Evolutionary conservation across 202 grass and related monocot genomes (phyloP), one percentile per base, ranked within the genome.

Genomic region (Alloteropsis angusta): DNA sequence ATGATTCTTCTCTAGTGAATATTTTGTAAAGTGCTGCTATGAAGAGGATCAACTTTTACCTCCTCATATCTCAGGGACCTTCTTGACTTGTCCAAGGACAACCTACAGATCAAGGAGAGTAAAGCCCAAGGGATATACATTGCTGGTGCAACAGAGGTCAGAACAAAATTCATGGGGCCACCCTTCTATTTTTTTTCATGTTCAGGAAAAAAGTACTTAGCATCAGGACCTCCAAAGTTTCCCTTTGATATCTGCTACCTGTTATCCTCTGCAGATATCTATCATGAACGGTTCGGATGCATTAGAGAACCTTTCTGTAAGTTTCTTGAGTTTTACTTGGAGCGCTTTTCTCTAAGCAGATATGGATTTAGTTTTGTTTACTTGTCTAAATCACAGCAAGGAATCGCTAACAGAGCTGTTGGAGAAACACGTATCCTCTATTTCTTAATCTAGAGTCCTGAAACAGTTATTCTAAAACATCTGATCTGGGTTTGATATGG

Each of bases 11-110:
- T 47, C 10, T 68, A 21, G 10, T 72, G 23, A 80, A 58, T 69
- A 2, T 81, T 39, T 78, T 72, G 30, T 46, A 2, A 54, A 74
- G 37, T 43, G 22, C 28, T 85, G 9, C 48, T 46, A 71, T 6
- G 16, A 61, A 61, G 54, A 36, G 22, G 76, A 63, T 67, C 39
- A 54, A 49, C 3, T 59, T 64, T 74, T 80, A 18, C 52, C 15
- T 63, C 55, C 35, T 54, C 42, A 26, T 83, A 76, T 86, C 36
- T 18, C 68, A 97, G 94, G 83, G 94, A 97, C 79, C 94, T 97
- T 88, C 84, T 97, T 76, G 88, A 97, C 88, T 82, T 93, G 82
- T 89, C 88, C 65, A 97, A 97, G 78, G 94, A 97, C 72, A 97
- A 93, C 78, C 77, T 93, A 43, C 91, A 93, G 45, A 97, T 97